Evolutionary conservation across 208 protist genomes (phyloP).

Genomic region (Leishmania turanica): DNA sequence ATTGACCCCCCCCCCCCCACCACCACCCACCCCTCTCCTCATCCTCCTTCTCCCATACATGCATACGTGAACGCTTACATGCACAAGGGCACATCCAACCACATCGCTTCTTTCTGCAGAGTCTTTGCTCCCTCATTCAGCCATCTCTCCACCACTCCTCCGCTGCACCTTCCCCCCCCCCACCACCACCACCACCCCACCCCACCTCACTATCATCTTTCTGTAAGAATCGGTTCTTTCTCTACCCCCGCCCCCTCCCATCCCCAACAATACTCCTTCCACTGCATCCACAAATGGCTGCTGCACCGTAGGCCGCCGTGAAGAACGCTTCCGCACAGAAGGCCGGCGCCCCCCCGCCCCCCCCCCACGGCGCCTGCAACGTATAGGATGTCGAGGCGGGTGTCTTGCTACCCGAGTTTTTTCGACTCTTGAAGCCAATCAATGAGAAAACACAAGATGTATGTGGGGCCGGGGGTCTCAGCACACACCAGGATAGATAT

Average conservation of each 20-base stretch:
- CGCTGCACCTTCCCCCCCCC: not conserved
- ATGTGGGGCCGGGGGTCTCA: not conserved
- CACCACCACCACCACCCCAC: no score
- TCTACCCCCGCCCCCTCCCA: not conserved
- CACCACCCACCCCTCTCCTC: not conserved
- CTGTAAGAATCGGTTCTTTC: not conserved
- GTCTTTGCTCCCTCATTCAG: not conserved
- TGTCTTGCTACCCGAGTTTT: not conserved
- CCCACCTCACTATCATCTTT: not conserved
- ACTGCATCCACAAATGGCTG: not conserved
- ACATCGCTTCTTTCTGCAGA: not conserved
- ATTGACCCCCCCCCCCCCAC: not conserved
- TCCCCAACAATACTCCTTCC: not conserved
- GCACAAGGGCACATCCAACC: not conserved
- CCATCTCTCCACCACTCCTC: no score
- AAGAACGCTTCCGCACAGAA: conserved; percentile 35
- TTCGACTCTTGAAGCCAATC: not conserved
- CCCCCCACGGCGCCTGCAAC: conserved; percentile 28
- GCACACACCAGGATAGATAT: not conserved
- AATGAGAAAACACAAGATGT: not conserved
- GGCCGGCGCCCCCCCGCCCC: not conserved
- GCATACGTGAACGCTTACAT: not conserved
- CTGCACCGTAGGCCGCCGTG: conserved; percentile 12
- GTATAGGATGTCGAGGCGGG: conserved; percentile 7
- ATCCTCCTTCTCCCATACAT: not conserved